Evolutionary conservation across 306 rosid genomes (phyloP).

Genomic region (Vigna hirtella): DNA sequence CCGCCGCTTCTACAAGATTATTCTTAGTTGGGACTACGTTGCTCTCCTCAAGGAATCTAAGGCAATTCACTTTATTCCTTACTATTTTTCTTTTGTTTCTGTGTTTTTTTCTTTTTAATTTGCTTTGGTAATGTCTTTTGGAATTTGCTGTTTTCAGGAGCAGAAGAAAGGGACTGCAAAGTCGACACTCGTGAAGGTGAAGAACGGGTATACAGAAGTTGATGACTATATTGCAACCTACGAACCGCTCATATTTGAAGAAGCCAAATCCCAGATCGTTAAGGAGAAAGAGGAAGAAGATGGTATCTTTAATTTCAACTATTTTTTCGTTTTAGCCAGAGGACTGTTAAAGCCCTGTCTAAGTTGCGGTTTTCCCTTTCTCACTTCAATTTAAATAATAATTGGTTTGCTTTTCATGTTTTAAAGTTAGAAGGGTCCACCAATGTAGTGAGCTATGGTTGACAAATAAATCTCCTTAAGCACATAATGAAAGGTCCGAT

Average conservation of each 20-base stretch:
- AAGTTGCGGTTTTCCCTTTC: neutral
- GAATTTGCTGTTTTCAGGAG: too few species aligned
- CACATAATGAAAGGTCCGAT: too few species aligned
- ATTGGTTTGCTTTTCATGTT: neutral
- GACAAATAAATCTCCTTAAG: too few species aligned
- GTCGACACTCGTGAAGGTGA: constrained; percentile 57
- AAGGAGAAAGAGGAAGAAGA: constrained; percentile 64
- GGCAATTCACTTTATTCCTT: constrained; percentile 36
- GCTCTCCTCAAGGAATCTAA: constrained; percentile 57
- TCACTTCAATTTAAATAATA: constrained; percentile 7
- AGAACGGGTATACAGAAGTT: constrained; percentile 62
- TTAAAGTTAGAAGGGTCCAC: too few species aligned
- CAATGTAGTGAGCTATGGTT: too few species aligned
- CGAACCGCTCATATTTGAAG: constrained; percentile 89
- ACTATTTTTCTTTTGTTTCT: neutral
- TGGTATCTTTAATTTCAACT: constrained; percentile 46
- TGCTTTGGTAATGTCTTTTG: neutral
- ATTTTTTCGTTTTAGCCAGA: neutral
- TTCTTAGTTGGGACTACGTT: constrained; percentile 82
- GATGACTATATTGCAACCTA: constrained; percentile 83
- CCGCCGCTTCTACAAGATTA: constrained; percentile 69
- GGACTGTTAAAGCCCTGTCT: neutral
- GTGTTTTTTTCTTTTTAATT: too few species aligned
- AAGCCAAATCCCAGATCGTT: constrained; percentile 80
- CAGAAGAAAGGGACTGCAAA: constrained; percentile 26